Base-by-base conservation (phyloP, 192 early-diverging fungal genomes). In the Backusella tarrabulga region DNA sequence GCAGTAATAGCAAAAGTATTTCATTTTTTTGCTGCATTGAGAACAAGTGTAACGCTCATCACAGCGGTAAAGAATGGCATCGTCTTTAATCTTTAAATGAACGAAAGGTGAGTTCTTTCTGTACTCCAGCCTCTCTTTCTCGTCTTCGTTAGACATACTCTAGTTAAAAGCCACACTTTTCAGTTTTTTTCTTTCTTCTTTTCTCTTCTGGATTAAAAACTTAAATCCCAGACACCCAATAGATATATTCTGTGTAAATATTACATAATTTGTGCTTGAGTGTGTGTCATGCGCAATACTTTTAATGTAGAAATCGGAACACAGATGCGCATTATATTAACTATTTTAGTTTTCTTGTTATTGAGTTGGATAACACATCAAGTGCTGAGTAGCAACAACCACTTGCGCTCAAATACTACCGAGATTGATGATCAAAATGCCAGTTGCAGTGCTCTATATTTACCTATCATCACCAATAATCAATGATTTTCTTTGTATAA, bases 1-100 rank as follows among this genome's bases (percentile, higher is more conserved):
- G 80, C 95, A 96, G 36, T 86, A 77, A 79, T 92, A 91, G 80
- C 95, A 96, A 73, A 91, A 95, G 50, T 90, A 90, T 71, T 91
- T 91, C 38, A 88, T 85, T 50, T 83, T 85, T 76, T 88, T 92
- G 63, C 89, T 82, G 75, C 95, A 95, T 21, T 75, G 67, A 8
- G 84, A 83, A 76, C 95, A 96, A 34, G 69, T 38, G 4, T 29
- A 36, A 34, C 76, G 40, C 35, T 60, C 34, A 41, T 71, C 32
- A 9, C 21, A 42, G 6, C 29, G 41, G 36, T 72, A 71, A 56
- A 77, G 54, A 52, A 69, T 52, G 21, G 29, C 41, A 41, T 77
- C 69, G 34, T 71, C 69, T 34, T 67, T 70, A 15, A 67, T 77
- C 34, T 77, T 77, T 35, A 77, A 63, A 19, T 71, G 14, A 6